Percentiles rank a stretch among this genome's conserved stretches.
Conservation (phyloP, 2,329 filamentous ascomycete species). For the Fusarium sp. region DNA sequence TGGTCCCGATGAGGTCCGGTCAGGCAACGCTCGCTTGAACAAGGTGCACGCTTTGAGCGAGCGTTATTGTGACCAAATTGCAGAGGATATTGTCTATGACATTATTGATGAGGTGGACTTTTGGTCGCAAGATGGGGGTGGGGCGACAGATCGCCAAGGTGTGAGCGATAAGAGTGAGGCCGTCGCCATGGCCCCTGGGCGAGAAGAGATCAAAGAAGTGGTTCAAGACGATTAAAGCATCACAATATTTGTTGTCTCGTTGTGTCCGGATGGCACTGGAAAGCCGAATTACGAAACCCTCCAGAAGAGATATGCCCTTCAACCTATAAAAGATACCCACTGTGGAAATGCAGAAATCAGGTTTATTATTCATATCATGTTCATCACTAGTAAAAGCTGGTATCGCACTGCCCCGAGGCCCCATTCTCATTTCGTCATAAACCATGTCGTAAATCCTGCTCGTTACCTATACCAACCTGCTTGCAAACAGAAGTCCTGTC, state of each 20-base stretch:
- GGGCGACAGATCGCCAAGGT: conserved; percentile 59
- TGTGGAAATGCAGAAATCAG: conserved; percentile 38
- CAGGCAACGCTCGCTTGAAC: conserved; percentile 40
- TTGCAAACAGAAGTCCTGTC: not conserved
- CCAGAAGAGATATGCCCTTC: not conserved
- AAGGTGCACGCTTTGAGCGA: conserved; percentile 74
- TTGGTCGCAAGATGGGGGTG: conserved; percentile 77
- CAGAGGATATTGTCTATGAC: conserved; percentile 93
- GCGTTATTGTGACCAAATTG: conserved; percentile 91
- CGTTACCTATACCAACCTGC: conserved; percentile 18
- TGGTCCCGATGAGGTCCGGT: conserved; percentile 61
- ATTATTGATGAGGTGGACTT: conserved; percentile 95
- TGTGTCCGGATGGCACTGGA: not conserved
- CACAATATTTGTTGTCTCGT: not conserved
- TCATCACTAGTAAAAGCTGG: conserved; percentile 21
- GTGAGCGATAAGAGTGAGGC: conserved; percentile 59
- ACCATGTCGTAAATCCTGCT: conserved; percentile 24
- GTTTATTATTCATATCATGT: conserved; percentile 22
- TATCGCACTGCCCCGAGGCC: conserved; percentile 21
- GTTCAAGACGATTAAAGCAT: conserved; percentile 68
- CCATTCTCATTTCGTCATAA: conserved; percentile 25
- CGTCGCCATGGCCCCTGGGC: conserved; percentile 57
- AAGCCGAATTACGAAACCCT: not conserved
- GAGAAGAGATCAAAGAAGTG: conserved; percentile 73
- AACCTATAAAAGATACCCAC: conserved; percentile 45